Base-by-base conservation (phyloP, 108 stramenopile species). In the Chaetoceros tenuissimus region DNA sequence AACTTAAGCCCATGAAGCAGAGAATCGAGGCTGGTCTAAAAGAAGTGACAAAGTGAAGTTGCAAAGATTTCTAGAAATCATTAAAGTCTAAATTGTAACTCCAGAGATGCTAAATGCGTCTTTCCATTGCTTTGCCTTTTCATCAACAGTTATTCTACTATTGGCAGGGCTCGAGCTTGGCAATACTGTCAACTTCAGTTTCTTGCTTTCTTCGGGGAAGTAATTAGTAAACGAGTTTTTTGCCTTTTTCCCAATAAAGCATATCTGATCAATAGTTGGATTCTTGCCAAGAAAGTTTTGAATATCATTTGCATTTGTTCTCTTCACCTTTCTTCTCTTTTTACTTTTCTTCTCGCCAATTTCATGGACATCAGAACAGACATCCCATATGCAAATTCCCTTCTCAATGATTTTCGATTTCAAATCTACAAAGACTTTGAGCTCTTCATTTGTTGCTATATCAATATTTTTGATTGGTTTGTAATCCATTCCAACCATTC, bases 1-100 rank as follows among this genome's bases (percentile, higher is more conserved):
- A 81, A n/a, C 54, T 92, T 64, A 73, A 66, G 31, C 84, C 91
- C 1, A 89, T 89, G 87, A 80, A 85, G 61, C 49, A 88, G 20
- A 63, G 87, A 34, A 78, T 87, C 8, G 34, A 40, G 13, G 34
- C 34, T 5, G 34, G 8, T 10, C 5, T 40, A 40, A 40, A 40
- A 40, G 34, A 40, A 40, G 34, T 40, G 13, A 40, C 13, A 13
- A 10, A 40, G 34, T 13, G 13, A 40, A 10, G 34, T 40, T 10
- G 13, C 13, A 40, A 10, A 5, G 5, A 10, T 40, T 10, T 40
- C 5, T 40, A 40, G 5, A 40, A 10, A 40, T 40, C 5, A 10
- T 40, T 10, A 40, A 40, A 40, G 8, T 10, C 34, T 10, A 10
- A 10, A 13, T 40, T 40, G 13, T n/a, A n/a, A n/a, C n/a, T 40